These are phyloP conservation scores for Wickerhamiella musiphila DNA, from an alignment of 805 yeast species.

Conservation along the genomic window DNA sequence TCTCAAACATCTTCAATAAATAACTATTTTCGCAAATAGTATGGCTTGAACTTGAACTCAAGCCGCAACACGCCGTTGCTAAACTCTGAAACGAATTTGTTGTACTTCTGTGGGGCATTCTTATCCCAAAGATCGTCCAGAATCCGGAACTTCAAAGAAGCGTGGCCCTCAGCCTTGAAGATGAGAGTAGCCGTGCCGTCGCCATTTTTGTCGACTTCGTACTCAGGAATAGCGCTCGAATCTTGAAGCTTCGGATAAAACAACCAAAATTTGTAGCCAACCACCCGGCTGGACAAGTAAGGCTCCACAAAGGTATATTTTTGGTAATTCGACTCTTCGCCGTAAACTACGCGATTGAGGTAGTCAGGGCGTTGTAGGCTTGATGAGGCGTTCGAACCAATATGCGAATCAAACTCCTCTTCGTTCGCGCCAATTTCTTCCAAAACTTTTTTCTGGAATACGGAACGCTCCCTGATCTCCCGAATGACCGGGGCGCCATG, in stretches of 20 bases:
- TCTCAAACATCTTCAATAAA: neutral
- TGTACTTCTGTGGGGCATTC: constrained; percentile 15
- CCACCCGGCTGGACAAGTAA: constrained; percentile 19
- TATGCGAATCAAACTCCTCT: constrained; percentile 3
- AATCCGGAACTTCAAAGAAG: constrained; percentile 21
- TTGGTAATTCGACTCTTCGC: constrained; percentile 4
- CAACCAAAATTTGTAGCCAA: constrained; percentile 23
- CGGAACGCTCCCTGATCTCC: too few relatives aligned
- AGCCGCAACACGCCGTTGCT: constrained; percentile 22
- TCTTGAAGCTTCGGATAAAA: constrained; percentile 20
- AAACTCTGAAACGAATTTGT: constrained; percentile 19
- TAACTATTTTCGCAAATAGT: constrained; percentile 9
- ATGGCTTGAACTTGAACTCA: constrained; percentile 21
- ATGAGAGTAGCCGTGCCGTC: constrained; percentile 18
- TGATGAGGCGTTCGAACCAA: neutral
- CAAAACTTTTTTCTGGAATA: too few relatives aligned
- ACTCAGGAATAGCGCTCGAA: constrained; percentile 18
- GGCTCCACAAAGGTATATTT: constrained; percentile 7
- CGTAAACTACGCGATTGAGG: constrained; percentile 3
- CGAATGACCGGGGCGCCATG: too few relatives aligned
- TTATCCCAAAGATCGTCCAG: constrained; percentile 23
- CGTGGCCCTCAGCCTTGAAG: constrained; percentile 22
- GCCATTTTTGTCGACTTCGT: constrained; percentile 14
- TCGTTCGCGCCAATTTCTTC: too few relatives aligned
- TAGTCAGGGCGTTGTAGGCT: constrained; percentile 5